Percentiles rank a stretch among this genome's conserved stretches.
phyloP scores from a whole-genome alignment of 495 filamentous ascomycete genomes.

The Xanthoparmelia taractica region DNA sequence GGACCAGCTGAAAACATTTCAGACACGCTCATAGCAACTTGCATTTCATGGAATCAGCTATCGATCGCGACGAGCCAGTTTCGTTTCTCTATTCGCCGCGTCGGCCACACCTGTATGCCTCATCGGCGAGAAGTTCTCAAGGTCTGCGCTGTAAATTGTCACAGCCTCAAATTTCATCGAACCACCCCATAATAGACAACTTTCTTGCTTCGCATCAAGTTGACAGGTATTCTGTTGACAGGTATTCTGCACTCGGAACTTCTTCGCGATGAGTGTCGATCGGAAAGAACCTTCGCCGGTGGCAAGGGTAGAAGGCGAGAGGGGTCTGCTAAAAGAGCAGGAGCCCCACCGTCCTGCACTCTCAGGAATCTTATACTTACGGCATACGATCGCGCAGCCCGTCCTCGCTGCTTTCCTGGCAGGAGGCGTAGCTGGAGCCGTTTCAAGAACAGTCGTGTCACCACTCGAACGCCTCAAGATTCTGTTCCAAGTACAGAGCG shows the following conservation, averaged over 20 bases:
- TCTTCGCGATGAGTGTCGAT: conserved; percentile 21
- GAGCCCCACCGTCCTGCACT: conserved; percentile 19
- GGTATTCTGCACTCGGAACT: background rate
- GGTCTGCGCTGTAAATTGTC: conserved; percentile 13
- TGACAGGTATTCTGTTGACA: background rate
- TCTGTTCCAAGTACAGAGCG: conserved; percentile 90
- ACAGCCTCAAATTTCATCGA: background rate
- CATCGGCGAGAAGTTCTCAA: conserved; percentile 7
- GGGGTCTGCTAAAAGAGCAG: conserved; percentile 11
- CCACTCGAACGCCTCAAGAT: conserved; percentile 95
- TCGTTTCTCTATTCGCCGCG: conserved; percentile 15
- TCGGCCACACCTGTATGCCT: conserved; percentile 17
- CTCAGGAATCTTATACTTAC: conserved; percentile 31
- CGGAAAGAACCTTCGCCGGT: conserved; percentile 7
- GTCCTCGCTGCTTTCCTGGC: conserved; percentile 87
- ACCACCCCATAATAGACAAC: background rate
- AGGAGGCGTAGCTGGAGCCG: conserved; percentile 94
- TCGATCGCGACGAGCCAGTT: conserved; percentile 10
- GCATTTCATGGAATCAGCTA: conserved; percentile 24
- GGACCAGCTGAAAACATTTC: background rate
- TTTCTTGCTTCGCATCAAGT: background rate
- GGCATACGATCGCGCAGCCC: conserved; percentile 58
- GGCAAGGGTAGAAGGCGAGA: conserved; percentile 23
- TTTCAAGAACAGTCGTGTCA: conserved; percentile 92
- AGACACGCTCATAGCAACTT: conserved; percentile 4